phyloP scores from a whole-genome alignment of 768 basidiomycete species.

The Xerocomus spinulosus region DNA sequence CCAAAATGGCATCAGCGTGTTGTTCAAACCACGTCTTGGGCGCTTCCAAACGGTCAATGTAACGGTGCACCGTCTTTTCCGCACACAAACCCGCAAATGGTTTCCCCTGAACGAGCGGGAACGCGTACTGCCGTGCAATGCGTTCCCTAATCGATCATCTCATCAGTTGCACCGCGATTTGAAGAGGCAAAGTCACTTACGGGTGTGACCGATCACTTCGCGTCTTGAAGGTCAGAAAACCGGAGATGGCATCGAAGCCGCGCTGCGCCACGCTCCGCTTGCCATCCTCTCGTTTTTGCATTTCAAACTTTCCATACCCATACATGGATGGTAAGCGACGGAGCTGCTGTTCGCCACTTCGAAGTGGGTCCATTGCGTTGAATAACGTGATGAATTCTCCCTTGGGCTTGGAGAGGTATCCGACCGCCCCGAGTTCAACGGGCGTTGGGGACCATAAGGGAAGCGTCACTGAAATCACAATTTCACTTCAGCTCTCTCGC shows the following conservation, averaged over 20 bases:
- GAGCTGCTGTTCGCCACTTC: conserved; percentile 40
- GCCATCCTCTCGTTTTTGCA: conserved; percentile 42
- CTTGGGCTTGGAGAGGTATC: conserved; percentile 63
- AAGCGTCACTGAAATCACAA: conserved; percentile 43
- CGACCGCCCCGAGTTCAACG: conserved; percentile 67
- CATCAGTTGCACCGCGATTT: neutral
- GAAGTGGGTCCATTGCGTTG: conserved; percentile 57
- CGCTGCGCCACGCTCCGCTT: conserved; percentile 57
- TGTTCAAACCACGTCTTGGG: conserved; percentile 72
- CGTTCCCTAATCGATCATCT: conserved; percentile 33
- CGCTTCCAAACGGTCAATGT: conserved; percentile 56
- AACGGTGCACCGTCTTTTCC: conserved; percentile 66
- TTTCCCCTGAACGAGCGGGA: conserved; percentile 59
- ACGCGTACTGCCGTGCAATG: conserved; percentile 50
- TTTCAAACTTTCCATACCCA: conserved; percentile 57
- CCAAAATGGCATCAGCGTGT: conserved; percentile 60
- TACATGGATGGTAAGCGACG: conserved; percentile 52
- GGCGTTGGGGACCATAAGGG: conserved; percentile 68
- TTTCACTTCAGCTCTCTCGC: neutral
- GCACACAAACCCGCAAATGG: conserved; percentile 63
- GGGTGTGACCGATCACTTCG: conserved; percentile 32
- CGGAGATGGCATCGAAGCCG: conserved; percentile 49
- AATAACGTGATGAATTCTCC: conserved; percentile 71
- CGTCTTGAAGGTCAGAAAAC: conserved; percentile 44
- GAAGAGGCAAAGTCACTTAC: conserved; percentile 30